Base-by-base conservation (phyloP, 495 filamentous ascomycete species). In the Coniosporium apollinis region DNA sequence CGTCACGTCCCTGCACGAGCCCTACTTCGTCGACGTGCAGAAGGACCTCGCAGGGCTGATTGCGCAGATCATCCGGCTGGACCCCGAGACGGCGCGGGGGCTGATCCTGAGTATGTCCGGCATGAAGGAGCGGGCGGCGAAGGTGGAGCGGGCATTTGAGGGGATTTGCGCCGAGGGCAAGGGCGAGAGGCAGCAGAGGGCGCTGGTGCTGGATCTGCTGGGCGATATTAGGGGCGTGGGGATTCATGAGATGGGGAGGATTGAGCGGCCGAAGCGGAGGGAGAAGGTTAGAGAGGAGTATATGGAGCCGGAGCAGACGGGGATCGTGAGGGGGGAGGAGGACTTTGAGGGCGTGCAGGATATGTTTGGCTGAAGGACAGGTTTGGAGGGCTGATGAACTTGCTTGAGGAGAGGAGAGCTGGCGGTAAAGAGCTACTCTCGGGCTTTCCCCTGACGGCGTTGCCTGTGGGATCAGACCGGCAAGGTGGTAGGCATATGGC, bases 21-120 rank as follows among this genome's bases (percentile, higher is more conserved):
- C 83, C 1, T 94, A 96, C 50, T 96, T 96, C 46, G 86, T 94
- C 26, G 89, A 99, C 38, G 71, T 86, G 48, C 89, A 99, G 48
- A 91, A 84, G 54, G 89, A 96, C 22, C 69, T 96, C 7, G 89
- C 83, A 10, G 66, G 74, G 22, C 67, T 94, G 3, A 93, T 99
- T 44, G 85, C 85, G 1, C 68, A 74, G 4, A 89, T 94, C 37
- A 66, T 91, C 51, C 64, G 75, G 4, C 61, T 77, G 16, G 94
- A 93, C 50, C 89, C 79, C 22, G 33, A 58, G 0, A 77, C 72
- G 5, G 70, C 76, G 0, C 62, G 62, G 10, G 43, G 57, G 1
- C 58, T 76, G 8, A 60, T 79, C 13, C 51, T 74, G 13, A 66
- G 60, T 18, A 54, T 79, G 26, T 73, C 73, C 4, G 70, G 66